Conservation (phyloP, 306 rosid species). For the Casuarina glauca region DNA sequence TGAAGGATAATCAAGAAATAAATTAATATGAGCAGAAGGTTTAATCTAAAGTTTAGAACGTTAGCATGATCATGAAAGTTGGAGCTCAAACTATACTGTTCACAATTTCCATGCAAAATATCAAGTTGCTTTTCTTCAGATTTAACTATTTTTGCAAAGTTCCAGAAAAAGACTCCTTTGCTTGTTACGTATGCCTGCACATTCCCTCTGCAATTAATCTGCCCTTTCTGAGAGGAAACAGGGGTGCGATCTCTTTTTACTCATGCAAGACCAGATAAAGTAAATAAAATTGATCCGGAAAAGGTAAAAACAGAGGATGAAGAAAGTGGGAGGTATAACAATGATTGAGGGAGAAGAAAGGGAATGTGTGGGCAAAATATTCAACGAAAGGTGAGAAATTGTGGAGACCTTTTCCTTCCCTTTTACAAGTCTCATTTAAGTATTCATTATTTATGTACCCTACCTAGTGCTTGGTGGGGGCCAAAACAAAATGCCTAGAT, state of each 20-base stretch:
- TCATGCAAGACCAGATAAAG: constrained; percentile 16
- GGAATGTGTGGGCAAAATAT: constrained; percentile 23
- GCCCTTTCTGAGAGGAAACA: background rate
- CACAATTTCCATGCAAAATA: no score
- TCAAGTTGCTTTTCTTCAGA: no score
- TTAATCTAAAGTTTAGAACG: no score
- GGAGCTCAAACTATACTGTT: no score
- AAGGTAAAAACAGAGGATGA: constrained; percentile 30
- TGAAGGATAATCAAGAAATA: no score
- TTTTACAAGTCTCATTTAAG: constrained; percentile 37
- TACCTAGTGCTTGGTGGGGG: constrained; percentile 45
- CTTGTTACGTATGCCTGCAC: no score
- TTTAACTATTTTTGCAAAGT: no score
- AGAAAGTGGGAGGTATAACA: constrained; percentile 40
- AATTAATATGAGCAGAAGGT: no score
- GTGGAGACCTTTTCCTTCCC: constrained; percentile 44
- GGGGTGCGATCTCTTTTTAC: background rate
- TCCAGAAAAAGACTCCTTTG: no score
- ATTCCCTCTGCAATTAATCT: no score
- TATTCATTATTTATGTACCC: constrained; percentile 37
- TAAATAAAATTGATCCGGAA: constrained; percentile 27
- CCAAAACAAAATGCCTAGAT: constrained; percentile 36
- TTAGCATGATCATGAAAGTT: no score
- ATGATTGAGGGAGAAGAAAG: constrained; percentile 41
- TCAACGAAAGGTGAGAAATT: constrained; percentile 50